Percentiles rank a stretch among this genome's conserved stretches.
These are phyloP conservation scores for Trichoderma simmonsii DNA, from an alignment of 2,329 filamentous ascomycete species.

Conservation along the genomic window DNA sequence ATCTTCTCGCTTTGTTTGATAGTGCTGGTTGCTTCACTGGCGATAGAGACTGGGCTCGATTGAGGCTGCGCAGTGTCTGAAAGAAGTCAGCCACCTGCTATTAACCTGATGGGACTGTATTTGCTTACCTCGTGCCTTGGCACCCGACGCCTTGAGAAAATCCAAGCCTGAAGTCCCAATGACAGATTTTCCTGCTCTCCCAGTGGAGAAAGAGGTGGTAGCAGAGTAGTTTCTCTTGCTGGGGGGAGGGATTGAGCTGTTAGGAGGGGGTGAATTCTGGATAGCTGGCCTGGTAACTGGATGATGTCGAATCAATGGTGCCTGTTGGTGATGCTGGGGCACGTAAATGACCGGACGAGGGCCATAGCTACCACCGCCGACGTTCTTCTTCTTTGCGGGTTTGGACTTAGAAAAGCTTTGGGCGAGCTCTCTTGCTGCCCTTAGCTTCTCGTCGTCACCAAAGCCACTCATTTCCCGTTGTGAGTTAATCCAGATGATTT, in stretches of 20 bases:
- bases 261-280: not conserved
- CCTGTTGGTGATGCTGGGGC: not conserved
- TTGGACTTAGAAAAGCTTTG: conserved; percentile 24
- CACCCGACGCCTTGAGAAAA: conserved; percentile 23
- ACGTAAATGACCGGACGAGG: not conserved
- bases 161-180: conserved; percentile 25
- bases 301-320: not conserved
- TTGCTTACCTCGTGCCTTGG: not conserved
- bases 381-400: not conserved
- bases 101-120: not conserved
- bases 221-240: conserved; percentile 23
- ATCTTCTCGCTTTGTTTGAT: not conserved
- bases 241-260: conserved; percentile 16
- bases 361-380: not conserved
- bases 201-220: not conserved
- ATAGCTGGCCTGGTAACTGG: not conserved
- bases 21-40: not conserved
- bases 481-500: too few species aligned
- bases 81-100: not conserved
- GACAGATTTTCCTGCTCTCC: conserved; percentile 17
- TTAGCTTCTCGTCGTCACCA: conserved; percentile 27
- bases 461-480: conserved; percentile 21
- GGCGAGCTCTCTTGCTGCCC: conserved; percentile 29
- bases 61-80: not conserved
- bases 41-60: not conserved